Conservation (phyloP, 495 filamentous ascomycete genomes). For the Neurospora sp. region DNA sequence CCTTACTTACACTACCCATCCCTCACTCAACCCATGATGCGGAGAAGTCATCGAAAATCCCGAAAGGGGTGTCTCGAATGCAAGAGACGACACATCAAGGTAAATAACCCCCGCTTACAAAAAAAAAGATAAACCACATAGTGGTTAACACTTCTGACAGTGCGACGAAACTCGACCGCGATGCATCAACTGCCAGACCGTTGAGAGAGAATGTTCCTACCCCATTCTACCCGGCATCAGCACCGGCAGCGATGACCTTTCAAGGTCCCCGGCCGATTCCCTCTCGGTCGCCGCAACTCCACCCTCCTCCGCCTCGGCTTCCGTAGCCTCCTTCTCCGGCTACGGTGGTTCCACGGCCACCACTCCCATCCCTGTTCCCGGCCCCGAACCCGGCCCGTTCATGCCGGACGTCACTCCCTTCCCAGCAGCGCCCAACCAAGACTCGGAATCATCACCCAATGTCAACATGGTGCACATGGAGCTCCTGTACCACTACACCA, state of each 20-base stretch:
- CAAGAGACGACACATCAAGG: slow-evolving; percentile 48
- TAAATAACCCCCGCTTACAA: slow-evolving; percentile 6
- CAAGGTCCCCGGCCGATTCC: neutral
- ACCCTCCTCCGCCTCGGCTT: neutral
- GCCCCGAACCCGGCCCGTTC: neutral
- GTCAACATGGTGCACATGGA: slow-evolving; percentile 26
- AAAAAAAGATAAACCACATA: neutral
- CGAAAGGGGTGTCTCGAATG: slow-evolving; percentile 48
- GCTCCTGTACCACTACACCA: slow-evolving; percentile 24
- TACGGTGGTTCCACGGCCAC: neutral
- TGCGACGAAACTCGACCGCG: slow-evolving; percentile 26
- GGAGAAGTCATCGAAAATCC: slow-evolving; percentile 45
- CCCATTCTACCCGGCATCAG: neutral
- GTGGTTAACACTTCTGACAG: neutral
- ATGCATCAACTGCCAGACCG: slow-evolving; percentile 25
- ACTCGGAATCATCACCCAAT: neutral
- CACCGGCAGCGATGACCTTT: neutral
- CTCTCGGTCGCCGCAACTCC: slow-evolving; percentile 1
- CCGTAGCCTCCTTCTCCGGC: neutral
- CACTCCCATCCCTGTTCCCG: neutral
- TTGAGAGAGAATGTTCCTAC: slow-evolving; percentile 21
- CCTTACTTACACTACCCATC: neutral
- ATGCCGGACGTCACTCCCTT: slow-evolving; percentile 1
- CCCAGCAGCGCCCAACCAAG: neutral
- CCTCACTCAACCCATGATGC: slow-evolving; percentile 11